A percentile compares a stretch with the other conserved stretches of the same genome.
Evolutionary conservation across 2,329 filamentous ascomycete genomes (phyloP).

Genomic region (Penicillium hordei): DNA sequence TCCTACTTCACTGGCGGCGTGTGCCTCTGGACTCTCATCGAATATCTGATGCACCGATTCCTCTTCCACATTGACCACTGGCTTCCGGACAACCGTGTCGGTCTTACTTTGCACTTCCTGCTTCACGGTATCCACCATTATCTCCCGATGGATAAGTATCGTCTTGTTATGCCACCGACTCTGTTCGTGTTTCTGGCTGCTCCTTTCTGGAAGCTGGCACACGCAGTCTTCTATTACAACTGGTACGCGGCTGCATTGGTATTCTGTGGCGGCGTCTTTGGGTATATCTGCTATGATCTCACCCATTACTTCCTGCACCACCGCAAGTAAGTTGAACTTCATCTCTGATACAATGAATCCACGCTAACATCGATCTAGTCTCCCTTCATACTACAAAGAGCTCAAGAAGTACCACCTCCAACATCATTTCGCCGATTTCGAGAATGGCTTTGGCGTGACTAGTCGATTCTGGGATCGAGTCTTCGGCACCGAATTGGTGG

Average conservation of each 20-base stretch:
- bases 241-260: slow-evolving; percentile 79
- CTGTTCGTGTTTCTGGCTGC: slow-evolving; percentile 79
- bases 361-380: slow-evolving; percentile 44
- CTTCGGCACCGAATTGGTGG: slow-evolving; percentile 80
- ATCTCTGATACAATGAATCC: background rate
- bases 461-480: slow-evolving; percentile 93
- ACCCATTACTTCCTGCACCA: slow-evolving; percentile 99
- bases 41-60: slow-evolving; percentile 85
- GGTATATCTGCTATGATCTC: slow-evolving; percentile 93
- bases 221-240: slow-evolving; percentile 75
- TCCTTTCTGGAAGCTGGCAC: slow-evolving; percentile 91
- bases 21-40: slow-evolving; percentile 81
- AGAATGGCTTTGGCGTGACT: slow-evolving; percentile 95
- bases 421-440: slow-evolving; percentile 97
- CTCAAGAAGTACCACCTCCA: slow-evolving; percentile 97
- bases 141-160: slow-evolving; percentile 97
- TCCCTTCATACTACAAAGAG: slow-evolving; percentile 83
- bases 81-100: slow-evolving; percentile 88
- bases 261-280: slow-evolving; percentile 88
- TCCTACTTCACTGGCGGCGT: slow-evolving; percentile 70
- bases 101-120: slow-evolving; percentile 82
- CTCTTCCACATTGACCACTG: slow-evolving; percentile 92
- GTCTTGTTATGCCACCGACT: slow-evolving; percentile 93
- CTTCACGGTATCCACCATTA: slow-evolving; percentile 98
- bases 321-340: slow-evolving; percentile 62